phyloP scores from a whole-genome alignment of 2,329 filamentous ascomycete species.

The Chaetomium strumarium region DNA sequence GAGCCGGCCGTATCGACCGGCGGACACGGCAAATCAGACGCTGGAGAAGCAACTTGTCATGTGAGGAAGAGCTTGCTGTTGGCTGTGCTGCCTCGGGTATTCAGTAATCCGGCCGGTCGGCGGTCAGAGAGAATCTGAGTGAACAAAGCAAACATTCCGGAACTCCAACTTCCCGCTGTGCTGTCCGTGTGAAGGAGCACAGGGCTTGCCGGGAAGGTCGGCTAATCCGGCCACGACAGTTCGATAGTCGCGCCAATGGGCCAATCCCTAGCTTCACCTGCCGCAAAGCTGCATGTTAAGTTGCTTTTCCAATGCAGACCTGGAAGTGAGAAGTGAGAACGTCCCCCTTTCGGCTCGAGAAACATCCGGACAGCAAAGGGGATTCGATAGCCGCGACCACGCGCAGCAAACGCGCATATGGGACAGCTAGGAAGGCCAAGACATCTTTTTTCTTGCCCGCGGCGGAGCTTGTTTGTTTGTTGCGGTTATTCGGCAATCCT shows the following conservation, averaged over 20 bases:
- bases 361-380: background rate
- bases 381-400: background rate
- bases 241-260: constrained; percentile 18
- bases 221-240: constrained; percentile 2
- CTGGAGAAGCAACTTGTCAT: constrained; percentile 13
- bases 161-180: background rate
- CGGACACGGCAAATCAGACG: background rate
- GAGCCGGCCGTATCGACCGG: background rate
- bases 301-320: background rate
- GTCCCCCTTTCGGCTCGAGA: background rate
- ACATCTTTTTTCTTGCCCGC: background rate
- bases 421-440: background rate
- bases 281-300: constrained; percentile 14
- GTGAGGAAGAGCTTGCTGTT: background rate
- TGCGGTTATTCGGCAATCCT: constrained; percentile 15
- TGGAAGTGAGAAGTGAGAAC: too few species aligned
- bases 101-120: background rate
- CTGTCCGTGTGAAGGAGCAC: background rate
- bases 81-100: too few species aligned
- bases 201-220: constrained; percentile 5
- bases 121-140: background rate
- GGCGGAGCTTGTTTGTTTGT: background rate
- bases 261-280: constrained; percentile 11
- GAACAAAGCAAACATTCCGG: background rate
- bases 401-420: too few species aligned